Evolutionary conservation across 108 stramenopile species (phyloP), one percentile per base, ranked within the genome.

Genomic region (Discostella stelligeroides): DNA sequence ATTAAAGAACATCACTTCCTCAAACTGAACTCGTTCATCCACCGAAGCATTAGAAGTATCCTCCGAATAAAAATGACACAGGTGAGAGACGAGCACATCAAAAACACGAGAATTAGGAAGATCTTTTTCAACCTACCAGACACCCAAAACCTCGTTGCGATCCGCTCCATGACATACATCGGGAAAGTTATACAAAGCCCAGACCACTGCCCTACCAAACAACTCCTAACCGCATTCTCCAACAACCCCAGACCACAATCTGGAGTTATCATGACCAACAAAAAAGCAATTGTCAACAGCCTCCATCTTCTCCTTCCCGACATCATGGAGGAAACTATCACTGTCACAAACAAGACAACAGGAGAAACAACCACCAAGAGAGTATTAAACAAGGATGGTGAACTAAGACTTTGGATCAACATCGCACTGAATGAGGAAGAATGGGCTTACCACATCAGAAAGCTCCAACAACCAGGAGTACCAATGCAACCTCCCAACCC

Each of bases 211-310:
- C 37, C 48, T 17, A 46, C 62, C 1, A 56, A 58, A 13, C 61
- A 38, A 38, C 37, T 72, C 15, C 47, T 56, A 4, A 46, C 56
- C 0, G 70, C 54, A n/a, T 58, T 46, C 61, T 14, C 20, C 4
- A 40, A 72, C 7, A 60, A 60, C 59, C 57, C 45, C 1, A 29
- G 68, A 11, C 42, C 20, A 17, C 28, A 6, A 43, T 37, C 21
- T 25, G 47, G 68, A 23, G 30, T 50, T n/a, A 10, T 61, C 46
- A 50, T 4, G 12, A 70, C 68, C 2, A 70, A 61, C 48, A 70
- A 62, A 9, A 60, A 61, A 20, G 15, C 60, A 5, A 48, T 70
- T 29, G 59, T 70, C 3, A 58, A 60, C 39, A 37, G 30, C 34
- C 55, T 56, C 15, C 55, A 56, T 7, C 24, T 27, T 7, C 55